phyloP scores from a whole-genome alignment of 805 yeast genomes.

The Suhomyces kilbournensis region DNA sequence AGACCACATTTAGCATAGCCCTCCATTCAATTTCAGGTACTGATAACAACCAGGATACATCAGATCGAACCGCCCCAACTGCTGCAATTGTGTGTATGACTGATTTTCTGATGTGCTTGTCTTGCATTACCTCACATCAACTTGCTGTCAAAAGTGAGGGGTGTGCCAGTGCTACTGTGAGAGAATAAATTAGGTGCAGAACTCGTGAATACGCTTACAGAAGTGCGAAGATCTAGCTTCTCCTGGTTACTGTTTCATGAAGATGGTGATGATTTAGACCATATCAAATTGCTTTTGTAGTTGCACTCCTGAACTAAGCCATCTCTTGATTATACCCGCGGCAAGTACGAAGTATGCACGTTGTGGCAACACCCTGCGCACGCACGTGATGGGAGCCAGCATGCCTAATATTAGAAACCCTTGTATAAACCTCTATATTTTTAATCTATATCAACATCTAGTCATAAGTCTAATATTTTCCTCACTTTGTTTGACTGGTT shows the following conservation, averaged over 20 bases:
- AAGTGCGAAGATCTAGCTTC: background rate
- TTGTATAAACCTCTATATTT: background rate
- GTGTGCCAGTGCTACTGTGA: background rate
- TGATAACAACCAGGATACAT: background rate
- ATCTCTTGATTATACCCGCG: background rate
- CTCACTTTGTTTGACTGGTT: conserved; percentile 15
- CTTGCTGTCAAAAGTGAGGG: background rate
- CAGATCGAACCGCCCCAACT: background rate
- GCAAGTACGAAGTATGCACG: background rate
- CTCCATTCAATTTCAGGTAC: background rate
- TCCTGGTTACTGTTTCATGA: background rate
- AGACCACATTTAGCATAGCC: background rate
- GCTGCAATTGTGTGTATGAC: background rate
- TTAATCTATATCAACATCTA: background rate
- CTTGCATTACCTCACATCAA: background rate
- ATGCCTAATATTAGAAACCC: background rate
- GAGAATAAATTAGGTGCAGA: background rate
- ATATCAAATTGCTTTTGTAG: background rate
- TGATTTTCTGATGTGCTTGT: background rate
- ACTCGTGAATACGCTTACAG: background rate
- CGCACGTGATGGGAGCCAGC: background rate
- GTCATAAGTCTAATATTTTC: background rate
- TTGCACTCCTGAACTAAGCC: background rate
- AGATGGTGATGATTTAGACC: background rate
- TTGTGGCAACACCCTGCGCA: background rate